Percentiles rank a stretch among this genome's conserved stretches.
phyloP scores from a whole-genome alignment of 2,329 filamentous ascomycete genomes.

The Botrytis cinerea region DNA sequence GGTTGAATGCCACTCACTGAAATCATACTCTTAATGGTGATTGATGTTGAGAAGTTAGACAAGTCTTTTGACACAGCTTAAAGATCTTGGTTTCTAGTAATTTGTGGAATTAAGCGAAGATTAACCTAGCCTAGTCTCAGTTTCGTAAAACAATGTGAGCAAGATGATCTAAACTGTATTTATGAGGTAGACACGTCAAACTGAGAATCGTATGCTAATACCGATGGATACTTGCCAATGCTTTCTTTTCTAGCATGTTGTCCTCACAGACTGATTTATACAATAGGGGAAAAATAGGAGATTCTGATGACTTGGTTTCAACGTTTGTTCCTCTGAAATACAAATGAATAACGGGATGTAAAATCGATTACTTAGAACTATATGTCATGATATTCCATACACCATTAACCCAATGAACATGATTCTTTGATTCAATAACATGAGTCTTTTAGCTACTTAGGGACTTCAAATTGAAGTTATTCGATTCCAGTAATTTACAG shows the following conservation, averaged over 20 bases:
- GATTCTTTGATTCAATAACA: background rate
- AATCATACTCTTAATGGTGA: too few relatives aligned
- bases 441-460: background rate
- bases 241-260: too few relatives aligned
- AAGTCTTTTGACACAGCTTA: too few relatives aligned
- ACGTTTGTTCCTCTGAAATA: background rate
- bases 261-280: background rate
- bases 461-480: too few relatives aligned
- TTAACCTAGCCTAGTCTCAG: background rate
- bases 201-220: background rate
- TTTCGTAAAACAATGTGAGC: background rate
- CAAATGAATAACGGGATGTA: rapidly evolving
- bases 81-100: background rate
- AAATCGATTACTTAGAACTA: rapidly evolving
- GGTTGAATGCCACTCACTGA: too few relatives aligned
- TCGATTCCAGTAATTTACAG: background rate
- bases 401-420: background rate
- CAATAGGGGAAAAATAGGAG: rapidly evolving
- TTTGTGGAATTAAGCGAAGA: background rate
- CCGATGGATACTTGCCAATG: too few relatives aligned
- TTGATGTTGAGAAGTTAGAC: too few relatives aligned
- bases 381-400: rapidly evolving
- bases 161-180: too few relatives aligned
- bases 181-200: too few relatives aligned
- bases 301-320: rapidly evolving